Evolutionary conservation across 2,329 filamentous ascomycete genomes (phyloP), one percentile per base, ranked within the genome.

Genomic region (Fusarium secorum): DNA sequence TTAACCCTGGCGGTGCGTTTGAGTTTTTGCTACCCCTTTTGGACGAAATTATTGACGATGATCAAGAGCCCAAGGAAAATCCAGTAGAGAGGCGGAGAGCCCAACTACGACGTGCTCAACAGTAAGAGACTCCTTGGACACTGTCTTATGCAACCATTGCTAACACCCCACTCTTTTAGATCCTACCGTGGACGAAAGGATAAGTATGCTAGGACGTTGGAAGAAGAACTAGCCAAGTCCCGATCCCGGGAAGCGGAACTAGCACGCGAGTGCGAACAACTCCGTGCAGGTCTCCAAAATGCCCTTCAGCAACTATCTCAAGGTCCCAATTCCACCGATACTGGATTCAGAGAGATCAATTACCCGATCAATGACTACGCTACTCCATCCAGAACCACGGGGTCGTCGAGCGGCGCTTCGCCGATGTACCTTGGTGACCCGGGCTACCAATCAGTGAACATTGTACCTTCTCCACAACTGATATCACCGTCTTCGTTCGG

Each of bases 1-100:
- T 80, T n/a, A 80, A 79, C 11, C 78, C 78, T 11, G 64, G 57
- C 20, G 78, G 78, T 79, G 5, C 26, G 69, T 65, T 10, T 20
- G 7, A 18, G 36, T 52, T 11, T 11, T 26, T 14, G n/a, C 7
- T 24, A 22, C 17, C 7, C 32, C 38, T 14, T 11, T 11, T 10
- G 42, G 14, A 5, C 30, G n/a, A 2, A 17, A 17, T 7, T 1
- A 8, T n/a, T 64, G 14, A 35, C 7, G 9, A 35, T 26, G 15
- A 9, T 41, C 13, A 71, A 71, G 69, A 55, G 10, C 57, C 68
- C 4, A 72, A 69, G 39, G 55, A 64, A 20, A 58, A 72, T 10
- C 69, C 64, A 2, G 49, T 58, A 7, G 69, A 72, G 28, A 72
- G 59, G 30, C 59, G 69, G 15, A 52, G 69, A 22, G 68, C 59